Evolutionary conservation across 2,329 filamentous ascomycete genomes (phyloP).

Genomic region (Boeremia lycopersici): DNA sequence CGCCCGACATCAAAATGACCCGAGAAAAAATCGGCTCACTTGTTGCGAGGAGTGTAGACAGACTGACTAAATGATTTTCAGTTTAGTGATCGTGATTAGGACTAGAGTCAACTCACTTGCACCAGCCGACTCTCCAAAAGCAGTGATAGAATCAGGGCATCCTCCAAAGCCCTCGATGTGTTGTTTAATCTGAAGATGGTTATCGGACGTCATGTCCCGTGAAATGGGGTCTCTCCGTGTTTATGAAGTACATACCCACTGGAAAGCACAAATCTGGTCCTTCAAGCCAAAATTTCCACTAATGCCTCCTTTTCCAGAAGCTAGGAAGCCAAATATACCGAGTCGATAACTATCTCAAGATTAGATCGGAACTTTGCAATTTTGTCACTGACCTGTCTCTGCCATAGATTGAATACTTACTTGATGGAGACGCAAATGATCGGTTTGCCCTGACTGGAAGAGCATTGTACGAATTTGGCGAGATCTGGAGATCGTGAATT

Average conservation of each 20-base stretch:
- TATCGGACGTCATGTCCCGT: background rate
- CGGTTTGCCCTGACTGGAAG: background rate
- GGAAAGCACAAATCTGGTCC: slow-evolving; percentile 45
- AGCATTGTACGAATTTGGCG: background rate
- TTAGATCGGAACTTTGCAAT: background rate
- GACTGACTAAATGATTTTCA: background rate
- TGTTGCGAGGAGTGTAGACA: background rate
- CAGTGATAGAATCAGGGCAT: slow-evolving; percentile 45
- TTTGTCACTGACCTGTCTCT: background rate
- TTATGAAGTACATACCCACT: slow-evolving; percentile 32
- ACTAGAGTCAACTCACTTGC: background rate
- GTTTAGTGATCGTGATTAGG: background rate
- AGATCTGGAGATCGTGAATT: background rate
- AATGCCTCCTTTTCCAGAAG: slow-evolving; percentile 53
- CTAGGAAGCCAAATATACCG: slow-evolving; percentile 46
- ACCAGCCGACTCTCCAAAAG: slow-evolving; percentile 54
- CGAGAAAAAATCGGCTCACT: background rate
- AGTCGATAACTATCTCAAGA: slow-evolving; percentile 37
- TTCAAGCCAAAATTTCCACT: slow-evolving; percentile 42
- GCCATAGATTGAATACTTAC: background rate
- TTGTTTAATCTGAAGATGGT: slow-evolving; percentile 31
- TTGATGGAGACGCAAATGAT: slow-evolving; percentile 1
- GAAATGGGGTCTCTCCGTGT: background rate
- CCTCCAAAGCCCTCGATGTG: slow-evolving; percentile 51
- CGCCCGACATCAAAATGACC: background rate